Conservation (phyloP, 2,329 filamentous ascomycete genomes). For the Microdochium bolleyi region DNA sequence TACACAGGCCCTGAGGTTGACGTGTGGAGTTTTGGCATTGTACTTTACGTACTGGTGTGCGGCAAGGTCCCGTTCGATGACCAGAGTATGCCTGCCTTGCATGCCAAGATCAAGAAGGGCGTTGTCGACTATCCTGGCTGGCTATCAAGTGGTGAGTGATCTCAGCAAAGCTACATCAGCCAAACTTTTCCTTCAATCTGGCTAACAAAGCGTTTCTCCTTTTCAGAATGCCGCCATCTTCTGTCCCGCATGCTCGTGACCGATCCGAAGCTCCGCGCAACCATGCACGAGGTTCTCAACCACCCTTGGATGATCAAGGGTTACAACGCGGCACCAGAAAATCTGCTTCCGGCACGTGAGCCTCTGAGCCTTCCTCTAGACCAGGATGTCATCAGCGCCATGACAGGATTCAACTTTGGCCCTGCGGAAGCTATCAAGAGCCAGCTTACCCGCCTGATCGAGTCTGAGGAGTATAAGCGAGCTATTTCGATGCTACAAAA, state of each 20-base stretch:
- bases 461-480: constrained; percentile 88
- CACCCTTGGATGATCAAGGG: constrained; percentile 97
- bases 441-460: constrained; percentile 77
- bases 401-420: constrained; percentile 98
- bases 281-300: constrained; percentile 82
- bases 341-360: constrained; percentile 75
- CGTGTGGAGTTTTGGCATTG: constrained; percentile 97
- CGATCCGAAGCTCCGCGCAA: constrained; percentile 79
- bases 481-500: constrained; percentile 65
- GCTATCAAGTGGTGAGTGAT: constrained; percentile 70
- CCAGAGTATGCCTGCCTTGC: constrained; percentile 96
- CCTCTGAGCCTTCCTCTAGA: constrained; percentile 82
- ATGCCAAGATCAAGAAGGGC: constrained; percentile 98
- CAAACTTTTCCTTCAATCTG: constrained; percentile 1
- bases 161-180: not conserved
- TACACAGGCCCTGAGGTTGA: constrained; percentile 97
- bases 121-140: constrained; percentile 92
- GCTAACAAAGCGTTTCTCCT: constrained; percentile 23
- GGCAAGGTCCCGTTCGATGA: constrained; percentile 98
- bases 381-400: constrained; percentile 74
- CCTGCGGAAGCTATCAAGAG: constrained; percentile 72
- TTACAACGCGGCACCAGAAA: constrained; percentile 79
- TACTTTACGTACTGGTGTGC: constrained; percentile 92
- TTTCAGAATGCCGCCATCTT: constrained; percentile 80
- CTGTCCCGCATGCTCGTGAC: constrained; percentile 95